A percentile compares a stretch with the other conserved stretches of the same genome.
These are phyloP conservation scores for Ogataea salicorniae DNA, from an alignment of 805 yeast species.

Conservation along the genomic window DNA sequence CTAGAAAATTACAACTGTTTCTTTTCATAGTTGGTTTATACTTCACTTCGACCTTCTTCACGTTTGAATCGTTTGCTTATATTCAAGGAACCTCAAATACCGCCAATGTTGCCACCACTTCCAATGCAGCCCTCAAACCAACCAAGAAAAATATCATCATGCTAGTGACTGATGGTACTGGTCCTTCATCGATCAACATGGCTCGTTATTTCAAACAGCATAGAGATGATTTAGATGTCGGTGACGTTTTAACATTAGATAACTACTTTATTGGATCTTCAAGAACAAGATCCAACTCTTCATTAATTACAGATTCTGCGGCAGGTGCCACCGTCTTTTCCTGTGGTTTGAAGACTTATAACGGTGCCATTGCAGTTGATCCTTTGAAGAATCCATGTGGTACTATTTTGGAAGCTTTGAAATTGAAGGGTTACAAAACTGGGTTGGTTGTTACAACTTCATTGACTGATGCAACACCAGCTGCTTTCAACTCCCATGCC, in stretches of 20 bases:
- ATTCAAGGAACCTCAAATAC: background rate
- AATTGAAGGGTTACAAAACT: slow-evolving; percentile 71
- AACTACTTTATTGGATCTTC: slow-evolving; percentile 73
- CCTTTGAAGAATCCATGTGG: slow-evolving; percentile 73
- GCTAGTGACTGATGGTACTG: slow-evolving; percentile 95
- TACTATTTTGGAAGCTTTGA: slow-evolving; percentile 82
- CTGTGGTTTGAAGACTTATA: slow-evolving; percentile 77
- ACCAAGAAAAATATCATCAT: slow-evolving; percentile 71
- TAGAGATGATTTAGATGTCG: slow-evolving; percentile 46
- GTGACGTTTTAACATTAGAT: slow-evolving; percentile 60
- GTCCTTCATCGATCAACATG: slow-evolving; percentile 79
- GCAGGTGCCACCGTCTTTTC: slow-evolving; percentile 97
- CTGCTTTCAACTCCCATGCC: slow-evolving; percentile 79
- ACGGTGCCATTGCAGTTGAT: slow-evolving; percentile 88
- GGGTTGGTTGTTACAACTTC: slow-evolving; percentile 92
- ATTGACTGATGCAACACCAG: slow-evolving; percentile 94
- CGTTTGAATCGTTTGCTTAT: background rate
- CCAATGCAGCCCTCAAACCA: background rate
- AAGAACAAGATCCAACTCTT: slow-evolving; percentile 72
- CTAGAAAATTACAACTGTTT: background rate
- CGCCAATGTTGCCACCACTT: background rate
- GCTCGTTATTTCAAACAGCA: slow-evolving; percentile 72
- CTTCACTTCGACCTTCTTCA: background rate
- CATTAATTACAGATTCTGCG: slow-evolving; percentile 88
- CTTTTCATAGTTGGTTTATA: background rate